These are phyloP conservation scores for Furcasterigmium sp. DNA, from an alignment of 2,329 filamentous ascomycete species.

Conservation along the genomic window DNA sequence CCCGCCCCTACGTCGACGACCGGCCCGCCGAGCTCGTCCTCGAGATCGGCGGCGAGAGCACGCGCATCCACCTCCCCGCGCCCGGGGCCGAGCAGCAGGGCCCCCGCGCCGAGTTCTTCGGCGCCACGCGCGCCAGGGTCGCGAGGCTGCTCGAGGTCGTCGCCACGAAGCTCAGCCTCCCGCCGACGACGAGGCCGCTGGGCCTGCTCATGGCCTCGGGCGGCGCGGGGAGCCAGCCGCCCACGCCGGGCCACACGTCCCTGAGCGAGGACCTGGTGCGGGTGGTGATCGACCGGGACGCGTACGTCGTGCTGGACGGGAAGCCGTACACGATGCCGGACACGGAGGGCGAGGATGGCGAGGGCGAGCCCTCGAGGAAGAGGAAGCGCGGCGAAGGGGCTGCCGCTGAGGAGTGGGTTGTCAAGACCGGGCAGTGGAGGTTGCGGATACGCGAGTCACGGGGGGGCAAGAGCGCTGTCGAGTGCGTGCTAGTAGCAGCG, in stretches of 20 bases:
- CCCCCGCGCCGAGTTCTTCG: constrained; percentile 66
- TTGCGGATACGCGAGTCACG: constrained; percentile 54
- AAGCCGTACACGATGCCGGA: constrained; percentile 33
- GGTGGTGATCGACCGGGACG: constrained; percentile 55
- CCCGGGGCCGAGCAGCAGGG: constrained; percentile 11
- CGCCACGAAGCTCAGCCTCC: constrained; percentile 71
- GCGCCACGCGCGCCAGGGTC: constrained; percentile 64
- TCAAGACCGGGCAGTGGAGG: constrained; percentile 67
- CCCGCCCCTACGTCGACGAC: constrained; percentile 81
- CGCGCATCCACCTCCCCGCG: constrained; percentile 44
- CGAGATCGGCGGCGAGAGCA: constrained; percentile 68
- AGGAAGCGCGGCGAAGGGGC: constrained; percentile 34
- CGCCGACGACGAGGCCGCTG: constrained; percentile 52
- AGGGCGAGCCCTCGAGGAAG: constrained; percentile 35
- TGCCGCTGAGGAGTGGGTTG: constrained; percentile 48
- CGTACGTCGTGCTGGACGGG: constrained; percentile 56
- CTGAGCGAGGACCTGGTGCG: constrained; percentile 66
- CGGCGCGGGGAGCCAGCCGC: constrained; percentile 55
- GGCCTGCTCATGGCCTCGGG: constrained; percentile 63
- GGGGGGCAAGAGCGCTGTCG: constrained; percentile 49
- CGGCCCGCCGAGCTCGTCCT: constrained; percentile 68
- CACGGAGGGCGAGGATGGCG: constrained; percentile 9
- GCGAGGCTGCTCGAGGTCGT: constrained; percentile 73
- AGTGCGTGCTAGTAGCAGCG: constrained; percentile 70
- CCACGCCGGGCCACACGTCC: constrained; percentile 64